Base-by-base conservation (phyloP, 306 rosid species). In the Prunus salicina region DNA sequence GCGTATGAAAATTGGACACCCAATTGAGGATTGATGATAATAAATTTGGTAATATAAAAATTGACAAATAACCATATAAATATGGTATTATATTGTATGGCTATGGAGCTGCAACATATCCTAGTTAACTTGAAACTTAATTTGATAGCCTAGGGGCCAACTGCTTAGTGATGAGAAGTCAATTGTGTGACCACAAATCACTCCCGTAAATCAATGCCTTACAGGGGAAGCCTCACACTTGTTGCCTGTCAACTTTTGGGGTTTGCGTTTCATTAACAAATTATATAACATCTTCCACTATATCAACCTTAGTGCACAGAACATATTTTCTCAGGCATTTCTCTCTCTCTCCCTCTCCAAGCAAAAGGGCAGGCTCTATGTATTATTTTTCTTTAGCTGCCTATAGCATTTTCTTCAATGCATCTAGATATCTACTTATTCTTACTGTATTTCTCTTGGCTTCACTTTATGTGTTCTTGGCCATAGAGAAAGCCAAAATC, bases 401-500 rank as follows among this genome's bases (percentile, higher is more conserved):
- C 0, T 84, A 81, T 75, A 64, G 61, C 70, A 67, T 84, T 19
- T 84, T 84, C 53, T 84, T 81, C 79, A 84, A 84, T 79, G 78
- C 88, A 64, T 68, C 80, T 7, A 80, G 67, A 69, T 72, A 32
- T 58, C 15, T 64, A 56, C 74, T 67, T 64, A 56, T 64, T 22
- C 64, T 84, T 1, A 27, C 77, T 2, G 47, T 84, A 15, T 20
- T 74, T 53, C 67, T 80, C 22, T 63, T 81, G 73, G 64, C 64
- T 9, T 50, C 65, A 12, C n/a, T 75, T 34, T 80, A 75, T 25
- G 49, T 51, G 28, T 18, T 28, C 32, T 64, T 80, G 58, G 50
- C 77, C 56, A 13, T 57, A 0, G 45, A 78, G 24, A 65, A 64
- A 19, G 65, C 63, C 30, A 27, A 69, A 5, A 67, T 57, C 15